Conservation (phyloP, 2,329 filamentous ascomycete species). For the Calonectria fujianensis region DNA sequence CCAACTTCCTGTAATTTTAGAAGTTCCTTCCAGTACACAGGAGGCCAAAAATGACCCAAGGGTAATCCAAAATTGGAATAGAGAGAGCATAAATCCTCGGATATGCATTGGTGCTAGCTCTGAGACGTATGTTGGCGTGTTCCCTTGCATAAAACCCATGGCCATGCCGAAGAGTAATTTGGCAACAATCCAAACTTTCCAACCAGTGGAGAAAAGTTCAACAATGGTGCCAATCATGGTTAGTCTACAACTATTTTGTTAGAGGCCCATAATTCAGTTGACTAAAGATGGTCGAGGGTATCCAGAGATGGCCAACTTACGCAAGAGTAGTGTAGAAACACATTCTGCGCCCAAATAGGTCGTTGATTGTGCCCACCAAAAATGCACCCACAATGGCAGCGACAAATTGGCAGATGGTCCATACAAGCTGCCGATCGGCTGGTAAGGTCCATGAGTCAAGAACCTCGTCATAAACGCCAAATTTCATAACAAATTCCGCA, state of each 20-base stretch:
- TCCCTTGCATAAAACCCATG: slow-evolving; percentile 21
- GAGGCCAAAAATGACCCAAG: slow-evolving; percentile 5
- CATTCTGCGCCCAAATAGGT: not conserved
- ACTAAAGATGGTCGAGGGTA: not conserved
- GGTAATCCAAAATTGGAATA: slow-evolving; percentile 6
- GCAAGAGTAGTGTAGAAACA: not conserved
- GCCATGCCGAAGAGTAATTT: slow-evolving; percentile 6
- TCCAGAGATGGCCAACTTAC: not conserved
- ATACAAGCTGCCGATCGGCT: not conserved
- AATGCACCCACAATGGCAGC: slow-evolving; percentile 1
- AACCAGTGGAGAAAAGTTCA: not conserved
- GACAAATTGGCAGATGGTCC: slow-evolving; percentile 13
- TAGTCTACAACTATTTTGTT: not conserved
- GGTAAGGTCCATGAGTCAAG: not conserved
- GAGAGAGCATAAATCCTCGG: slow-evolving; percentile 1
- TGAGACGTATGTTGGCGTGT: slow-evolving; percentile 4
- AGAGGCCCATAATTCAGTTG: not conserved
- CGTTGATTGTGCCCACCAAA: not conserved
- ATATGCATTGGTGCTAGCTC: not conserved
- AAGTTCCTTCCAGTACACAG: not conserved
- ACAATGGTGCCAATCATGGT: slow-evolving; percentile 13
- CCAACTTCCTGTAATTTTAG: not conserved
- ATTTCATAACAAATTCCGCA: not conserved
- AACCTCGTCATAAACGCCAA: not conserved
- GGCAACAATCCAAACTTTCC: slow-evolving; percentile 12